phyloP scores from a whole-genome alignment of 1,139 yeast species.

The Petasospora rhodanensis region DNA sequence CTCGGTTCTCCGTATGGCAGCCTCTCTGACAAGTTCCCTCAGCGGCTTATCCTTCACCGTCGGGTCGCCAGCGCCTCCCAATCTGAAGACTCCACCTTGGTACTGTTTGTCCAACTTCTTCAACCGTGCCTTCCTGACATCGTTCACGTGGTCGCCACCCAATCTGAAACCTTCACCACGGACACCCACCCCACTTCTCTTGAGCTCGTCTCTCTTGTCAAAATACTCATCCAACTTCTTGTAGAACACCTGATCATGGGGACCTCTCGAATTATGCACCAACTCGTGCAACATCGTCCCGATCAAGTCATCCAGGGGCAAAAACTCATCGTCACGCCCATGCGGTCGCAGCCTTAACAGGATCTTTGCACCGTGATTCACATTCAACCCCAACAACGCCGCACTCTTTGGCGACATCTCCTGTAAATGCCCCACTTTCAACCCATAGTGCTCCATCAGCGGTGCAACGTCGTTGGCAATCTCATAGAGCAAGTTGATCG shows the following conservation, averaged over 20 bases:
- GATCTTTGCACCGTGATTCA: constrained; percentile 77
- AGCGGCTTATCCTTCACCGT: constrained; percentile 19
- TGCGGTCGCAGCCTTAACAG: constrained; percentile 66
- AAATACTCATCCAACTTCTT: constrained; percentile 57
- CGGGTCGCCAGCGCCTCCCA: constrained; percentile 15
- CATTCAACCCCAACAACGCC: constrained; percentile 73
- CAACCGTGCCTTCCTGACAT: constrained; percentile 18
- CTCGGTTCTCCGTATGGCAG: constrained; percentile 58
- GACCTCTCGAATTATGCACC: constrained; percentile 73
- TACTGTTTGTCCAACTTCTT: constrained; percentile 17
- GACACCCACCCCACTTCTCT: constrained; percentile 37
- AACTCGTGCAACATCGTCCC: constrained; percentile 90
- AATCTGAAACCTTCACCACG: constrained; percentile 45
- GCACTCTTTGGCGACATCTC: constrained; percentile 82
- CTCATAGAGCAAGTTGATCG: constrained; percentile 53
- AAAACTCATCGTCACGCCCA: constrained; percentile 50
- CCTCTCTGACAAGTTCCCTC: constrained; percentile 52
- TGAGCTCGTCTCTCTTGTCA: constrained; percentile 46
- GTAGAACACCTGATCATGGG: constrained; percentile 76
- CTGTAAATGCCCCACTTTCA: constrained; percentile 63
- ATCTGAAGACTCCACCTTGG: constrained; percentile 14
- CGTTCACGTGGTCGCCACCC: constrained; percentile 34
- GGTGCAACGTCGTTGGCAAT: constrained; percentile 67
- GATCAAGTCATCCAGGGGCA: constrained; percentile 62
- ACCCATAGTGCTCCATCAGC: constrained; percentile 61